These are phyloP conservation scores for Phlebiopsis flavidoalba DNA, from an alignment of 768 basidiomycete species.

Conservation along the genomic window DNA sequence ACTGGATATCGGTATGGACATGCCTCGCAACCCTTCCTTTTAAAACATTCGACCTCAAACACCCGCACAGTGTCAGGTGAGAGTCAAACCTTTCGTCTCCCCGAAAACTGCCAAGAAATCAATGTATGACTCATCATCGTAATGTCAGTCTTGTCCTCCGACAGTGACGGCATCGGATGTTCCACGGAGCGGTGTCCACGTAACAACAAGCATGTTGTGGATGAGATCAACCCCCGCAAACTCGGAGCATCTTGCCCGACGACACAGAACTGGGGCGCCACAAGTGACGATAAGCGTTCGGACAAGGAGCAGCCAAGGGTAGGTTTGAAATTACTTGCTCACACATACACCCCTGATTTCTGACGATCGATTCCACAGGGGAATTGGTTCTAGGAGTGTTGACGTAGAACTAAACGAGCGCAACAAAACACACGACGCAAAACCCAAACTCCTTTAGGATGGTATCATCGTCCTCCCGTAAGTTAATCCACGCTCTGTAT, in stretches of 20 bases:
- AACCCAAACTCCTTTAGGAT: conserved; percentile 55
- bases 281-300: conserved; percentile 86
- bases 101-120: conserved; percentile 66
- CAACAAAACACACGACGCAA: conserved; percentile 80
- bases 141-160: not conserved
- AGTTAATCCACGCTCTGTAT: conserved; percentile 20
- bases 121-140: conserved; percentile 42
- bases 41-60: too few relatives aligned
- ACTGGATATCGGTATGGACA: too few relatives aligned
- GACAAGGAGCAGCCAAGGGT: conserved; percentile 86
- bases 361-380: conserved; percentile 29
- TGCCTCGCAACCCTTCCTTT: too few relatives aligned
- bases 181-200: conserved; percentile 78
- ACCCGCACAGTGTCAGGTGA: too few relatives aligned
- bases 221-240: conserved; percentile 91
- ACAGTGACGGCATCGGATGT: not conserved
- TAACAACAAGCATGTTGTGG: conserved; percentile 64
- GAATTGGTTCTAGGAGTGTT: conserved; percentile 78
- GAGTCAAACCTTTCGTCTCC: too few relatives aligned
- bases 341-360: not conserved
- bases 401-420: conserved; percentile 83
- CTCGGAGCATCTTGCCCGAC: conserved; percentile 68
- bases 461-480: conserved; percentile 80
- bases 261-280: conserved; percentile 78
- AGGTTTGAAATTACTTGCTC: conserved; percentile 7